phyloP scores from a whole-genome alignment of 768 basidiomycete species.

The Cystofilobasidium macerans region DNA sequence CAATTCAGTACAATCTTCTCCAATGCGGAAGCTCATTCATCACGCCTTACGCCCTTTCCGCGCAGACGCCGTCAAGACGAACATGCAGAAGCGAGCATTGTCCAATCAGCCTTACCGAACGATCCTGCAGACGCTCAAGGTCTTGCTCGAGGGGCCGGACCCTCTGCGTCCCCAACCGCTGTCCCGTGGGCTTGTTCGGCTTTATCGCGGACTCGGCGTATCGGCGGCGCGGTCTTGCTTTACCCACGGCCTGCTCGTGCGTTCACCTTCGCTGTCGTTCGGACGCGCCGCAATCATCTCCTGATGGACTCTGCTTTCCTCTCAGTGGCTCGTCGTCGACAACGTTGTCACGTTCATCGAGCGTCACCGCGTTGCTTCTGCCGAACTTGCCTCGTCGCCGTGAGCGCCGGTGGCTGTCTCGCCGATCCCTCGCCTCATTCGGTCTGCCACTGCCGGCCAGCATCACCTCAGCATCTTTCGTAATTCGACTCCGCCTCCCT shows the following conservation, averaged over 20 bases:
- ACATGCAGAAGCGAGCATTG: constrained; percentile 83
- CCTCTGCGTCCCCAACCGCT: constrained; percentile 39
- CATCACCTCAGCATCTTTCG: neutral
- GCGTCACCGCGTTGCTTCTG: neutral
- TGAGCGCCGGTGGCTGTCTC: no score
- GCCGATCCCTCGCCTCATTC: no score
- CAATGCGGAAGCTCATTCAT: constrained; percentile 43
- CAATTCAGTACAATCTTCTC: neutral
- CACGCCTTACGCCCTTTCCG: constrained; percentile 20
- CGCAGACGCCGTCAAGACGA: constrained; percentile 49
- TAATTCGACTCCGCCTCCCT: neutral
- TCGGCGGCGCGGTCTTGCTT: constrained; percentile 58
- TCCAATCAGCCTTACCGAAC: constrained; percentile 65
- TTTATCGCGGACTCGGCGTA: constrained; percentile 68
- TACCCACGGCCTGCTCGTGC: constrained; percentile 21
- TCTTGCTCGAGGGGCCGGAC: constrained; percentile 14
- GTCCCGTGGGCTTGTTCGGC: constrained; percentile 61
- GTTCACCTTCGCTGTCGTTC: neutral
- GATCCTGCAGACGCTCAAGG: constrained; percentile 43
- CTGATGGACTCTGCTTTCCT: neutral
- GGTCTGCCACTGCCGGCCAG: neutral
- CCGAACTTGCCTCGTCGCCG: neutral
- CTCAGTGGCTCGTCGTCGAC: constrained; percentile 24
- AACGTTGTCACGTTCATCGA: constrained; percentile 13
- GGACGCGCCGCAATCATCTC: neutral